Conservation (phyloP, 768 basidiomycete genomes). For the Mycena vitilis region DNA sequence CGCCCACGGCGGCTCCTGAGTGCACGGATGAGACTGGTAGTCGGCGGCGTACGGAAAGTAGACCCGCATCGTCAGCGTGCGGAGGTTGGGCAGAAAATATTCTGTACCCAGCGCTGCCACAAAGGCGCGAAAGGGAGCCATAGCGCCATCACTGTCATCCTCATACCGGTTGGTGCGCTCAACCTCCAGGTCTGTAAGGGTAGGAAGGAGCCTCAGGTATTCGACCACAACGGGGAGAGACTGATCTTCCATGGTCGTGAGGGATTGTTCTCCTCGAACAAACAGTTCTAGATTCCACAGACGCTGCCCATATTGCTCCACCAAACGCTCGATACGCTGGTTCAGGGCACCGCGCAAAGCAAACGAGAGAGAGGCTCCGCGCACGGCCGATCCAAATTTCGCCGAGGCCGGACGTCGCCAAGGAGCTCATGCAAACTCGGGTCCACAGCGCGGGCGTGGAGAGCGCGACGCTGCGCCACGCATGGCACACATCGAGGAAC, state of each 20-base stretch:
- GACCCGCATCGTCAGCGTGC: neutral
- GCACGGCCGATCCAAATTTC: neutral
- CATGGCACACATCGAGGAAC: slow-evolving; percentile 9
- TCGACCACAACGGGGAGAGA: neutral
- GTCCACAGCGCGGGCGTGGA: slow-evolving; percentile 4
- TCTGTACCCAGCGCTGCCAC: neutral
- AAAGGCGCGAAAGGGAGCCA: neutral
- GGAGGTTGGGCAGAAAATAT: slow-evolving; percentile 7
- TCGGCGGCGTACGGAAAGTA: neutral
- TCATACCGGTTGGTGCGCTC: neutral
- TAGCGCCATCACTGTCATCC: neutral
- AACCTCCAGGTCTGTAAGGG: slow-evolving; percentile 7
- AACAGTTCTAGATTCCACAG: neutral
- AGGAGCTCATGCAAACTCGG: neutral
- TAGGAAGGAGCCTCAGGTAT: neutral
- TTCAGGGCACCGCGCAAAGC: neutral
- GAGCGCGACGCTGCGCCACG: slow-evolving; percentile 6
- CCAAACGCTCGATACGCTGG: neutral
- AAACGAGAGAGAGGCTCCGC: neutral
- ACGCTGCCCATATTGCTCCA: neutral
- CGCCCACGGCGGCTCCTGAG: neutral
- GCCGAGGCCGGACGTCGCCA: neutral
- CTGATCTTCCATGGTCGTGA: too few species aligned
- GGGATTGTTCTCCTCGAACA: neutral
- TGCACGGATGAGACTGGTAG: neutral